Evolutionary conservation across 1,139 yeast genomes (phyloP), one percentile per base, ranked within the genome.

Genomic region (Magnusiomyces fungicola): DNA sequence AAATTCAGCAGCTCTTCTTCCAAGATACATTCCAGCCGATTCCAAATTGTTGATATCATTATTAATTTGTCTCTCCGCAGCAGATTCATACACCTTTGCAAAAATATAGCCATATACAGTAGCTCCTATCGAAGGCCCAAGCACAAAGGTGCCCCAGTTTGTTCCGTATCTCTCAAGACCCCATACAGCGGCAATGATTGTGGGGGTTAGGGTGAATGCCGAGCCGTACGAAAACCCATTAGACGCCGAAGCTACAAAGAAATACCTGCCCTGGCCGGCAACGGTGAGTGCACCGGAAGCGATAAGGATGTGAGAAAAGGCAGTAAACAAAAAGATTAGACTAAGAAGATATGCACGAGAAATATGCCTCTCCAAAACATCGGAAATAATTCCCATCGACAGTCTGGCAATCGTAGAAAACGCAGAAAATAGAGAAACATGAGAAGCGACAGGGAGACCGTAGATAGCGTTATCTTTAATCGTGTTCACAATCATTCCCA

Each of bases 91-190:
- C 27, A 80, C 69, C 29, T 67, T 63, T 0, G 96, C 97, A 64
- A 84, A 90, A 21, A 81, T 58, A 51, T 85, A 61, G 2, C 96
- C 92, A 60, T 76, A 87, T 1, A 78, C 57, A 5, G 86, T 73
- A 1, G 95, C 75, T 1, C 97, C 96, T 2, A 88, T 57, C 0
- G 97, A 97, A 0, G 97, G 97, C 0, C 96, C 96, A 32, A 87
- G 73, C 79, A 90, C 81, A 61, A 88, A 85, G 29, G 86, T 72
- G 2, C 97, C 97, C 90, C 96, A 92, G 1, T 94, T 84, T 1
- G 96, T 84, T 0, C 97, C 97, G 63, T 92, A 80, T 47, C 87
- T 77, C 50, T 85, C 90, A 34, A 86, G 78, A 0, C 97, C 97
- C 96, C 97, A 92, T 1, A 85, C 77, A 2, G 81, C 73, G 1